Evolutionary conservation across 2,329 filamentous ascomycete species (phyloP), one percentile per base, ranked within the genome.

Genomic region (Fusarium sp.): DNA sequence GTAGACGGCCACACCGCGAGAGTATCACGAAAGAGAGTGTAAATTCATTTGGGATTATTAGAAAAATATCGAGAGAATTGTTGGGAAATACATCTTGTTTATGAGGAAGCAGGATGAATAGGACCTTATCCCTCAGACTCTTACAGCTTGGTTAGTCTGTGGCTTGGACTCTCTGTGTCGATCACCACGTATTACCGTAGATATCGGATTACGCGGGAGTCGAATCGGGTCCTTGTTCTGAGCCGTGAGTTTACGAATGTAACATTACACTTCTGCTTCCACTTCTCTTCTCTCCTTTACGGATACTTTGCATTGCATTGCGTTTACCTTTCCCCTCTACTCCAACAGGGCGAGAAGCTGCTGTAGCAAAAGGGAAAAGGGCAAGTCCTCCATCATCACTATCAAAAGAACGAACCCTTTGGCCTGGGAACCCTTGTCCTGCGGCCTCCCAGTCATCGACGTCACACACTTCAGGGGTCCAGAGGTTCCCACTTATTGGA

Each of bases 401-500:
- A 26, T 26, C 7, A 8, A 35, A 8, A 35, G 15, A 35, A n/a
- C 17, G 15, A 35, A n/a, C 17, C 13, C 7, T 35, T n/a, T 8
- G 26, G 35, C 40, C 50, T 53, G 26, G 39, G 15, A 28, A 55
- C 41, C 57, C 40, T 37, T 37, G 49, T 28, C 59, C 30, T 44
- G 43, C 41, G 35, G 44, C 13, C 4, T 33, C 14, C 2, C 39
- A 39, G 33, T 43, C 35, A n/a, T 22, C 49, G 55, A 58, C 49
- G 55, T 58, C 55, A 58, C 55, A 58, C 55, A 58, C 53, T 20
- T 17, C 43, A 45, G 17, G 22, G 43, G 43, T 22, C 20, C 24
- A 19, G 22, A 19, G 17, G 22, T 63, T 65, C n/a, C 59, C 59
- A 59, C 62, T 59, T 39, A 46, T 50, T 40, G 44, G 40, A 63